Base-by-base conservation (phyloP, 1,284 basidiomycete species). In the Puccinia novopanici region DNA sequence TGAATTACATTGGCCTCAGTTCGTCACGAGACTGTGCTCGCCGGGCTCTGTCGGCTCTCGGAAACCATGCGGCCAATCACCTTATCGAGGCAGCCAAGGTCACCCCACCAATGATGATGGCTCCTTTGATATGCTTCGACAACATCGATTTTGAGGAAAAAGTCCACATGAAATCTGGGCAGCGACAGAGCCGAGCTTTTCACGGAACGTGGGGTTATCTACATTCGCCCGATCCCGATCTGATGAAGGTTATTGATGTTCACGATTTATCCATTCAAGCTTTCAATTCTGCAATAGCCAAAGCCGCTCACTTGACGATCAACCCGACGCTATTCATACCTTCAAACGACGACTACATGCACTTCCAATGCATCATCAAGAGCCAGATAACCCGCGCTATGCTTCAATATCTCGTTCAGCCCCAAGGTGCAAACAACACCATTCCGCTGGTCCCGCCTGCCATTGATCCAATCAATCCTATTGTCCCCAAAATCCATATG, bases 171-270 rank as follows among this genome's bases (percentile, higher is more conserved):
- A n/a, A n/a, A 61, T 12, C 4, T 61, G 6, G 22, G 13, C n/a
- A 3, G 34, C 5, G 57, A 61, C 17, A 8, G n/a, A n/a, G n/a
- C n/a, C n/a, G n/a, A n/a, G n/a, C n/a, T n/a, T n/a, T n/a, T n/a
- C n/a, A n/a, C n/a, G 57, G 57, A 37, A 61, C 57, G 19, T 61
- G 57, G 57, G 57, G 57, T 9, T 61, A 61, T 61, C 6, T 61
- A 5, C 57, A 61, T 19, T 5, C 24, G 4, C 17, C 30, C 57
- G 30, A 61, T 61, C 9, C 4, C 12, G 4, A 22, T 12, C 50
- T 52, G 9, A 17, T 52, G 9, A 17, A 52, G 4, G 50, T 12
- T 13, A 4, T 13, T 4, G 17, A 52, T 52, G 10, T 17, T 10
- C 10, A 52, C 9, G 50, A 52, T 10, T 52, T 52, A 4, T 52